Percentiles rank a stretch among this genome's conserved stretches.
Conservation (phyloP, 345 rosid species). For the Ceriops zippeliana region DNA sequence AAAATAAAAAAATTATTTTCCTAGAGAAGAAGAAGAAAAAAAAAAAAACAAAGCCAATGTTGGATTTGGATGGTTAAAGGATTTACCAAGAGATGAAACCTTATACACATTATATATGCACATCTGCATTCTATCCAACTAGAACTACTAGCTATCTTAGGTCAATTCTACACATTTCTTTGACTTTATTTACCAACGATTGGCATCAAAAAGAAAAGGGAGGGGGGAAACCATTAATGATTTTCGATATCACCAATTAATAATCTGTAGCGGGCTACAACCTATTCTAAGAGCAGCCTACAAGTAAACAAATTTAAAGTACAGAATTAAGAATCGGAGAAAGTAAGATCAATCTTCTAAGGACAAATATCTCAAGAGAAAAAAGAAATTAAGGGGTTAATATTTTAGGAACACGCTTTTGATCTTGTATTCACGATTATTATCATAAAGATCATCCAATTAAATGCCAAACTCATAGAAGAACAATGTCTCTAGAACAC, state of each 20-base stretch:
- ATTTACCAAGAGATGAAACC: constrained; percentile 12
- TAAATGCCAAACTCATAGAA: no score
- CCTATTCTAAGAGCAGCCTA: neutral
- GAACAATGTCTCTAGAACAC: no score
- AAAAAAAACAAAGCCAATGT: neutral
- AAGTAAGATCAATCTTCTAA: neutral
- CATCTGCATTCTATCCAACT: no score
- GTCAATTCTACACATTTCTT: no score
- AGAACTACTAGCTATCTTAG: no score
- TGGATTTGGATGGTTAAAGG: no score
- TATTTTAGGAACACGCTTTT: neutral
- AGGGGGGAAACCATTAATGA: neutral
- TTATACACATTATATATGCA: neutral
- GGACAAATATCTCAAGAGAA: neutral
- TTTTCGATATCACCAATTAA: neutral
- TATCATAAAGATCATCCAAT: neutral
- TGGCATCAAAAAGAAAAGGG: no score
- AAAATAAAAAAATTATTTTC: constrained; percentile 14
- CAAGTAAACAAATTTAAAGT: no score
- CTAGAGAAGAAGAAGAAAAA: constrained; percentile 17
- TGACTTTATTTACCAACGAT: no score
- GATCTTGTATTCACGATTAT: neutral
- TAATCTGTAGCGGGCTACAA: neutral
- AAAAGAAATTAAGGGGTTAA: neutral
- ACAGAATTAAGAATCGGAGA: neutral